Base-by-base conservation (phyloP, 1,139 yeast species). In the Yamadazyma membranifaciens region DNA sequence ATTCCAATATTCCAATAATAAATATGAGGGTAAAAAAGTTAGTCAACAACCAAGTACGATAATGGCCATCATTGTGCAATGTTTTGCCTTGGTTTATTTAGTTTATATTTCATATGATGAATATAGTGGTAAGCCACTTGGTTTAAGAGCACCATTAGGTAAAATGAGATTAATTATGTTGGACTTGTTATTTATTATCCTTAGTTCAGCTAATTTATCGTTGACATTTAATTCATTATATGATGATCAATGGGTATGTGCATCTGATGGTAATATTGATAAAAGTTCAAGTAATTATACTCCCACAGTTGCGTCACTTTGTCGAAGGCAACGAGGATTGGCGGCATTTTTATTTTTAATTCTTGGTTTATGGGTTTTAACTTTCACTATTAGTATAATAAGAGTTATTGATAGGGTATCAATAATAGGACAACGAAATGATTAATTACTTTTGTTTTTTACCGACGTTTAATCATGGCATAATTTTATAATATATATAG, bases 61-160 rank as follows among this genome's bases (percentile, higher is more conserved):
- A 39, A 88, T 92, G 96, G 95, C 97, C 1, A 75, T 91, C 2
- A 81, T 81, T 37, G 96, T 91, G 7, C 92, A 89, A 59, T 69
- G 89, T 27, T 70, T 81, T 49, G 96, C 96, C 2, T 66, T 88
- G 31, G 77, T 80, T 0, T 92, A 92, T 57, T 74, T 89, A 44
- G 66, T 81, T 9, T 89, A 87, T 62, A 87, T 91, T 59, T 81
- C 96, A 2, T 83, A 81, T 53, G 98, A 92, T 62, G 98, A 92
- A 60, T 91, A 87, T 60, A 76, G 83, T 17, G 95, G 97, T 15
- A 85, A 87, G 57, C 98, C 98, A 0, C 63, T 92, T 39, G 98
- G 97, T 0, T 70, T 91, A 38, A 75, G 98, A 48, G 81, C 87
- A 48, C 95, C 96, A 0, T 69, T 79, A 49, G 89, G 85, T 22